Evolutionary conservation across 768 basidiomycete genomes (phyloP), one percentile per base, ranked within the genome.

Genomic region (Inosperma sp.): DNA sequence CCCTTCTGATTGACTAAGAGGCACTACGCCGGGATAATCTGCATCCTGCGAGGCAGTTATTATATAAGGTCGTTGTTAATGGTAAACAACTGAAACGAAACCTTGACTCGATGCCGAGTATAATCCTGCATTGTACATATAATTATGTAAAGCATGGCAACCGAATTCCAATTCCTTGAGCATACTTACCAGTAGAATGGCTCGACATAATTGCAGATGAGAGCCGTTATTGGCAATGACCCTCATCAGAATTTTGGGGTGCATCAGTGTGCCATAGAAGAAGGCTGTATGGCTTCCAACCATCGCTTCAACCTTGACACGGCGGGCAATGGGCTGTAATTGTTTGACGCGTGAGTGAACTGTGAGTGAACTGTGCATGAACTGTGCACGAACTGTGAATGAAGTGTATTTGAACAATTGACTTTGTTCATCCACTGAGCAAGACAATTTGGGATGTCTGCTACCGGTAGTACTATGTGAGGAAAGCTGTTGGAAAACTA

Each of bases 231-330:
- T 83, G 6, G 74, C 74, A 36, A 96, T 81, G 6, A 96, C 92
- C 16, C 83, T 72, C 51, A 73, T 78, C 31, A 96, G 71, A 60
- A 97, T 86, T 43, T 79, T 79, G 5, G 93, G 92, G 59, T 93
- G 90, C 76, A 94, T 83, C 17, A 97, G 72, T 0, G 90, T 95
- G 10, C 94, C 94, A 66, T 94, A 93, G 72, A 92, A 88, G 67
- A 93, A 94, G 14, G 84, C 84, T 12, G 54, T 60, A 27, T 42
- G 49, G n/a, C 23, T 47, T 13, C 33, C 33, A 48, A 53, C 50
- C 13, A 17, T n/a, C n/a, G n/a, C n/a, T n/a, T n/a, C n/a, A n/a
- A n/a, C n/a, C n/a, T n/a, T n/a, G n/a, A n/a, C n/a, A n/a, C n/a
- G n/a, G n/a, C n/a, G n/a, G n/a, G n/a, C n/a, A n/a, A n/a, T n/a